Evolutionary conservation across 176 grass and related monocot species (phyloP).

Genomic region (Urochloa ruziziensis): DNA sequence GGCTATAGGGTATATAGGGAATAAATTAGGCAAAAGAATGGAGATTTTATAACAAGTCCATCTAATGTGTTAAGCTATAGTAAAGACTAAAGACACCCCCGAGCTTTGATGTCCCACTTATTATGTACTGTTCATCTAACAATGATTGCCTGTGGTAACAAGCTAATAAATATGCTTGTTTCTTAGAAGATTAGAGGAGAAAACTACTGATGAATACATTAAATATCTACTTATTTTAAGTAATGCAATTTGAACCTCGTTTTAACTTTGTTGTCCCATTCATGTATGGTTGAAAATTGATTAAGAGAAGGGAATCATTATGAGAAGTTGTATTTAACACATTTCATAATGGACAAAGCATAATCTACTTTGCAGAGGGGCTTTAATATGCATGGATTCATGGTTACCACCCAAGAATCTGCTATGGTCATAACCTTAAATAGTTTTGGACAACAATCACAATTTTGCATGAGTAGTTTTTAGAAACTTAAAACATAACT

Average conservation of each 20-base stretch:
- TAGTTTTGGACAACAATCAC: not conserved
- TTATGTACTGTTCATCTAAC: not conserved
- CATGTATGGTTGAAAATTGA: not conserved
- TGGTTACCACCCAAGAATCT: not conserved
- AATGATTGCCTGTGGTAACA: not conserved
- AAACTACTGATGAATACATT: not conserved
- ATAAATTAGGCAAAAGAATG: slow-evolving; percentile 18
- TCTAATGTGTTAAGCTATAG: not conserved
- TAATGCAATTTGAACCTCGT: not conserved
- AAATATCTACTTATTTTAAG: not conserved
- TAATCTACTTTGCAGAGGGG: not conserved
- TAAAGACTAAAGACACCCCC: not conserved
- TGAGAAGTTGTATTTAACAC: not conserved
- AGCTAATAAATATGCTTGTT: not conserved
- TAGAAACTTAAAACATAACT: not conserved
- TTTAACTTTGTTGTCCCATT: not conserved
- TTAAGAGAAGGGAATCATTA: not conserved
- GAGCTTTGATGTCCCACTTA: not conserved
- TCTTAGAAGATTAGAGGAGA: not conserved
- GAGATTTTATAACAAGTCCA: slow-evolving; percentile 7
- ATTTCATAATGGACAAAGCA: not conserved
- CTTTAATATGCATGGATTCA: not conserved
- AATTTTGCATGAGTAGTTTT: not conserved
- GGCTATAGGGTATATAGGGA: not conserved
- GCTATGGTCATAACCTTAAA: not conserved